Base-by-base conservation (phyloP, 495 filamentous ascomycete genomes). In the Alectoria sarmentosa region DNA sequence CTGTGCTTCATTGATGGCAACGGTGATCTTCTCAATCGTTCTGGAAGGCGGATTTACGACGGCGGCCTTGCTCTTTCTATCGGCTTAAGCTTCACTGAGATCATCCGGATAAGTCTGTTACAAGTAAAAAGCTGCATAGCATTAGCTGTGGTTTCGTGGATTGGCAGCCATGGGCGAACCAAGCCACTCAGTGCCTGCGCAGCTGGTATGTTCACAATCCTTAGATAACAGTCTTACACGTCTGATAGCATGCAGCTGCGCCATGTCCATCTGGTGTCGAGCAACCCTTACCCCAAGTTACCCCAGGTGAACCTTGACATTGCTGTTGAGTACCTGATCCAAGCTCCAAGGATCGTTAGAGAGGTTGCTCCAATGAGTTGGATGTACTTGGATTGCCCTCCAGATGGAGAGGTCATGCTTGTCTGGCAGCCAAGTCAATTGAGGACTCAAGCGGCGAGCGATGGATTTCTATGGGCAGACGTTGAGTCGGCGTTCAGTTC, bases 381-480 rank as follows among this genome's bases (percentile, higher is more conserved):
- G 93, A 91, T 87, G 23, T 96, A 94, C 75, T 80, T 97, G 52
- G 86, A 93, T 66, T 83, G 84, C 37, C 93, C 92, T 7, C 79
- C 77, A 39, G 89, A 96, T 76, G 91, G 91, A 14, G 86, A 85
- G 23, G 81, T 96, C 36, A 82, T 92, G 72, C 80, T 97, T 30
- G 88, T 87, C 44, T 97, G 92, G 93, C 91, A 96, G 73, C 89
- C 92, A 1, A 76, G 80, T 28, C 80, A 84, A 60, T 76, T 90
- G 60, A 84, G 83, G 23, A 81, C 80, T 5, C 84, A 84, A 58
- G 92, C 90, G 69, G 86, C 94, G 28, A 95, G 86, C 65, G 93
- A 98, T 82, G 94, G 94, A 19, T 93, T 90, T 71, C 77, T 96
- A 58, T 98, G 93, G 93, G 83, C 86, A 8, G 88, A 90, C 69